Percentiles rank a stretch among this genome's conserved stretches.
These are phyloP conservation scores for Gastrolobium villosum DNA, from an alignment of 306 rosid genomes.

Conservation along the genomic window DNA sequence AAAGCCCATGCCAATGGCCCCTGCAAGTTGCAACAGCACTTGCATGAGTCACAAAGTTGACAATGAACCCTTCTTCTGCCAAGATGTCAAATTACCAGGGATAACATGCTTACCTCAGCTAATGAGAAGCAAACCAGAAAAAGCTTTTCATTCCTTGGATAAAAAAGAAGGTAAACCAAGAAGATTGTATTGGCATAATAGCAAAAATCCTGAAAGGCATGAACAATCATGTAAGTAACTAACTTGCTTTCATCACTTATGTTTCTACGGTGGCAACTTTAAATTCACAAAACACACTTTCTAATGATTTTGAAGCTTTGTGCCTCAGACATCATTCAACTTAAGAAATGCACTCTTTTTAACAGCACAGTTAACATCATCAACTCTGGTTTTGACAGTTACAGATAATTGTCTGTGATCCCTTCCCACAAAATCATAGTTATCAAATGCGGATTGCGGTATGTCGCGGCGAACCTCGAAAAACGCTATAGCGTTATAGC, in stretches of 20 bases:
- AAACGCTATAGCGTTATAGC: too few species aligned
- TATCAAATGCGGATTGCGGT: too few species aligned
- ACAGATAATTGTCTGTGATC: not conserved
- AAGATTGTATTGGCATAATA: slow-evolving; percentile 87
- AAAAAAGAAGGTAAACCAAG: slow-evolving; percentile 70
- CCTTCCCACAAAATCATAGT: slow-evolving; percentile 10
- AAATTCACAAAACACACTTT: slow-evolving; percentile 18
- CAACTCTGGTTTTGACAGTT: not conserved
- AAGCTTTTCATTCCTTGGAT: slow-evolving; percentile 80
- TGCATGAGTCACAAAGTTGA: slow-evolving; percentile 36
- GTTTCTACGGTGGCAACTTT: slow-evolving; percentile 5
- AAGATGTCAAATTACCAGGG: slow-evolving; percentile 13
- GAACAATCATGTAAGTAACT: slow-evolving; percentile 50
- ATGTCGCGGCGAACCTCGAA: too few species aligned
- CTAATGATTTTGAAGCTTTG: not conserved
- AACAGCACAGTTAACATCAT: not conserved
- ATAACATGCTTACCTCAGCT: slow-evolving; percentile 74
- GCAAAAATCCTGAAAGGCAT: slow-evolving; percentile 74
- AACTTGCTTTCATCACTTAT: slow-evolving; percentile 11
- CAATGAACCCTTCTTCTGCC: slow-evolving; percentile 13
- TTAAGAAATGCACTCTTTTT: not conserved
- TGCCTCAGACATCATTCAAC: not conserved
- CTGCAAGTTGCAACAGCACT: slow-evolving; percentile 62
- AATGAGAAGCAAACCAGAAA: slow-evolving; percentile 85
- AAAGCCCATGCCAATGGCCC: slow-evolving; percentile 92